Base-by-base conservation (phyloP, 179 eudicot genomes). In the Nepenthes alata region DNA sequence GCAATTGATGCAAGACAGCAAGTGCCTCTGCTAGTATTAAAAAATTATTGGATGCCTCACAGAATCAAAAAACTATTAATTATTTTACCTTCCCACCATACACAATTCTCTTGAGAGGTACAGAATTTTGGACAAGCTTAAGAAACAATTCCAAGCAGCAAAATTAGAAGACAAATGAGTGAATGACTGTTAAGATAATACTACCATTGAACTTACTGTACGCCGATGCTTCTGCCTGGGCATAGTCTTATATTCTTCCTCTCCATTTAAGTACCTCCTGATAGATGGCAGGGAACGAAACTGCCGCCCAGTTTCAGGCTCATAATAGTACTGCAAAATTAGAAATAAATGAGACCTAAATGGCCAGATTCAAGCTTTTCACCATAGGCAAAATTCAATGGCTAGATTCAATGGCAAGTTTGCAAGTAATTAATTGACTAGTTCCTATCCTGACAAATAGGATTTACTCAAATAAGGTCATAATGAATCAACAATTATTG, bases 231-330 rank as follows among this genome's bases (percentile, higher is more conserved):
- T 64, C 53, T 14, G 8, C 36, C 10, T 37, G 36, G 48, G 49
- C 48, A 58, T 37, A 25, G 25, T 25, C 25, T 25, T 25, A 25
- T 25, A 25, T 11, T 66, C 85, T 57, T 73, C 74, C 67, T 64
- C 70, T 68, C 84, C 91, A 37, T 66, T 67, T 62, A 91, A 66
- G 74, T 91, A 58, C 73, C 78, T 75, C 80, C 72, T 75, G 64
- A 84, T 83, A 55, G 95, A 77, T 51, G 73, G 49, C 64, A 81
- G 73, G 57, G 98, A 88, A 39, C 91, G 83, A 66, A 88, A 91
- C 72, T 72, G 69, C 37, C 72, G 78, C 51, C 94, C 97, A 35
- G 91, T 85, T 73, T 78, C 77, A 45, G 94, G 91, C 80, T 91
- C 97, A 69, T 88, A 79, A 65, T 91, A 91, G 70, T 84, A 82